Base-by-base conservation (phyloP, 2,329 filamentous ascomycete genomes). In the Epichloe coenophiala region DNA sequence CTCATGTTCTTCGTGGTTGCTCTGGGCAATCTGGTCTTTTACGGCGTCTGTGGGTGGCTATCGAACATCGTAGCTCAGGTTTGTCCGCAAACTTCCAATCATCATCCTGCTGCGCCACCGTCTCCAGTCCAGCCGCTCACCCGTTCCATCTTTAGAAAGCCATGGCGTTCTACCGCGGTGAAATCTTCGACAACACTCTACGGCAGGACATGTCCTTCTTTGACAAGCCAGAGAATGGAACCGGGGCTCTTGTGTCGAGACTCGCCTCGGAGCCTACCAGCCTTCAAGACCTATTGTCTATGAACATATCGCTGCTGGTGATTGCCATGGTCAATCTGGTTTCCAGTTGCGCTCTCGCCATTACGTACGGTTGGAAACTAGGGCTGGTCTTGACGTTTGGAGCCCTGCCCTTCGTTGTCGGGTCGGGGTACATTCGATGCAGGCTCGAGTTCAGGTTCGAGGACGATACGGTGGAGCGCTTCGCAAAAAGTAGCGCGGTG, bases 1-100 rank as follows among this genome's bases (percentile, higher is more conserved):
- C 67, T 76, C 46, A 78, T 80, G 75, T 79, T 79, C 58, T 75
- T 78, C 47, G 62, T 78, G 1, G 62, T 77, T 15, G 76, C 76
- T 1, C 59, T 72, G 9, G 71, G 63, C 3, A 70, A 72, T 35
- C 60, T 74, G 1, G 49, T 75, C 0, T 61, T 67, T 3, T 78
- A 78, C 47, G 64, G 62, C 33, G 52, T 60, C 1, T 54, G 62
- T 23, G 69, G 70, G 2, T 69, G 64, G 63, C 44, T 63, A 5
- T 60, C 63, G 50, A 71, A 70, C 39, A 51, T 60, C 5, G 58
- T 69, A 12, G 65, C 63, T 0, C 67, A 70, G 56, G 64, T 65
- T 52, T 48, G 56, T 54, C 42, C 9, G 6, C 5, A 41, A 41
- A 4, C 19, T 23, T 9, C 5, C 4, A 9, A 9, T 31, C 27